Evolutionary conservation across 1,139 yeast species (phyloP).

Genomic region (Diutina catenulata): DNA sequence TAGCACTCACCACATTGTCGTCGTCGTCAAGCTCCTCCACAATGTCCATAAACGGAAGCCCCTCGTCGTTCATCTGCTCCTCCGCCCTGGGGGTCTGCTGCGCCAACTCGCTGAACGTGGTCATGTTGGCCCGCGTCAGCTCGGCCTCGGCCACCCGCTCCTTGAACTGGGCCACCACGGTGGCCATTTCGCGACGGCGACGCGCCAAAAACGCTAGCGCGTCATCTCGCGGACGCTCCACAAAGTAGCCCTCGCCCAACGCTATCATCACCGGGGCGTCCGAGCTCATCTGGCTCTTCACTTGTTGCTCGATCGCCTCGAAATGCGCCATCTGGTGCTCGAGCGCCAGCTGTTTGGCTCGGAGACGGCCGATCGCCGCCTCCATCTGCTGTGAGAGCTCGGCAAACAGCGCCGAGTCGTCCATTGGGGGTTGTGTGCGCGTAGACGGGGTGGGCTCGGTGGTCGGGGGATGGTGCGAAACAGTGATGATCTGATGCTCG

Average conservation of each 20-base stretch:
- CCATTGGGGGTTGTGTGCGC: too few relatives aligned
- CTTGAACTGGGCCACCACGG: slow-evolving; percentile 26
- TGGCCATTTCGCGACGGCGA: slow-evolving; percentile 23
- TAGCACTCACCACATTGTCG: background rate
- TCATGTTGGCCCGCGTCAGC: slow-evolving; percentile 21
- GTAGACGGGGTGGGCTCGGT: too few relatives aligned
- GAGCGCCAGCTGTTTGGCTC: slow-evolving; percentile 10
- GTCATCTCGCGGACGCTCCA: slow-evolving; percentile 29
- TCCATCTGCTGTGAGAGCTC: slow-evolving; percentile 1
- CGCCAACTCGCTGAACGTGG: slow-evolving; percentile 15
- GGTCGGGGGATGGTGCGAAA: too few relatives aligned
- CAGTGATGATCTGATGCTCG: too few relatives aligned
- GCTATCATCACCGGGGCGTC: slow-evolving; percentile 25
- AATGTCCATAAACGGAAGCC: slow-evolving; percentile 4
- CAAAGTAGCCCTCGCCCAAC: slow-evolving; percentile 53
- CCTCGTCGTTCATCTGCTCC: slow-evolving; percentile 9
- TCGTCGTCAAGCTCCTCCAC: slow-evolving; percentile 3
- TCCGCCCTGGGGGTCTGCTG: slow-evolving; percentile 8
- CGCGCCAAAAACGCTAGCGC: slow-evolving; percentile 35
- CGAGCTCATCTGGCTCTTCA: slow-evolving; percentile 1
- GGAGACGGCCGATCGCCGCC: background rate
- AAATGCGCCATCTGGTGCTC: slow-evolving; percentile 10
- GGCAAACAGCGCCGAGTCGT: background rate
- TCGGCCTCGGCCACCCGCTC: slow-evolving; percentile 34
- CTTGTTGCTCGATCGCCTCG: slow-evolving; percentile 8